Percentiles rank a stretch among this genome's conserved stretches.
Evolutionary conservation across 495 filamentous ascomycete species (phyloP).

Genomic region (Podospora comata): DNA sequence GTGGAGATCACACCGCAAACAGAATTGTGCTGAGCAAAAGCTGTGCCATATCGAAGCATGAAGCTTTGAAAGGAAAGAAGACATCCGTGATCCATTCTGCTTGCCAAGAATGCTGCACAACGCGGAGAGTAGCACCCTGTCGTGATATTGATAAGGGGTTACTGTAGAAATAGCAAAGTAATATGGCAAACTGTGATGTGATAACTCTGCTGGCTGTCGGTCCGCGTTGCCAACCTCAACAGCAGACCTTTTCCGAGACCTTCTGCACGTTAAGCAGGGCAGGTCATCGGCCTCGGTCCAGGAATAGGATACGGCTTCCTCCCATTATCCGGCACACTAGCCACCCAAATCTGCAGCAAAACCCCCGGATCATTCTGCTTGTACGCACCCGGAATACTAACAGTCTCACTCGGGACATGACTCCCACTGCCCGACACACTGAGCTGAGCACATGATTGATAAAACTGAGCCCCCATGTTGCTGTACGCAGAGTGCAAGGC

Average conservation of each 20-base stretch:
- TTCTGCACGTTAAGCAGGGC: slow-evolving; percentile 14
- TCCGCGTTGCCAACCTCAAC: too few species aligned
- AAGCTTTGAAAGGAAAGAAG: not conserved
- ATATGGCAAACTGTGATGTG: too few species aligned
- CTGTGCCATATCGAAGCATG: too few species aligned
- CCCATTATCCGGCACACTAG: slow-evolving; percentile 43
- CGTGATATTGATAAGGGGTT: too few species aligned
- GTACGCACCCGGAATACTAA: slow-evolving; percentile 56
- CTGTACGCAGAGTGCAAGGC: slow-evolving; percentile 49
- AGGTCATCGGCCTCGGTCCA: slow-evolving; percentile 43
- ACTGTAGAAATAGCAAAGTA: too few species aligned
- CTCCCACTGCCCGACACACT: slow-evolving; percentile 47
- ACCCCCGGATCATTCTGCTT: slow-evolving; percentile 51
- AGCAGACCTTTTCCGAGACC: too few species aligned
- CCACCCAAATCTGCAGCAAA: slow-evolving; percentile 52
- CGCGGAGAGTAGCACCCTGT: too few species aligned
- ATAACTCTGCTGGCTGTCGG: not conserved
- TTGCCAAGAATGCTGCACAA: too few species aligned
- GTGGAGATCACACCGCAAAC: too few species aligned
- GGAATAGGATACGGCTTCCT: slow-evolving; percentile 45
- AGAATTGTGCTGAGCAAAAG: too few species aligned
- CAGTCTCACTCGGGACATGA: slow-evolving; percentile 43
- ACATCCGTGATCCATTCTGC: not conserved
- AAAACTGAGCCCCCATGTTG: slow-evolving; percentile 52
- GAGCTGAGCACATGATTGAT: slow-evolving; percentile 54